Conservation (phyloP, 768 basidiomycete genomes). For the Gloeopeniophorella convolvens region DNA sequence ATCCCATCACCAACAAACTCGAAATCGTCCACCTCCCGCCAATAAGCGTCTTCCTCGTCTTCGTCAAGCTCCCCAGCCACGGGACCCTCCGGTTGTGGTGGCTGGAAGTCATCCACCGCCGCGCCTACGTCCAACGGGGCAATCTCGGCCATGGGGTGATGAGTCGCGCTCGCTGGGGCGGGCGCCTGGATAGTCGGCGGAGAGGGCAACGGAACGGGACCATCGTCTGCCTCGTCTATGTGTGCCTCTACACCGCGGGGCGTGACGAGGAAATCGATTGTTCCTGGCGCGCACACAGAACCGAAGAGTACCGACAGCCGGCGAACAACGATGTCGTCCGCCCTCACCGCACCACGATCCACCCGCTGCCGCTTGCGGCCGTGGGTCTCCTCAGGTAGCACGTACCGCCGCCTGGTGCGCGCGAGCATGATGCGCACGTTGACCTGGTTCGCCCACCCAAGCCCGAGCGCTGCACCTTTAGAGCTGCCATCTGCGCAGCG, state of each 20-base stretch:
- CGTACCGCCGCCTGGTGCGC: conserved; percentile 63
- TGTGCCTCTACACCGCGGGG: conserved; percentile 42
- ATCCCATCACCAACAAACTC: neutral
- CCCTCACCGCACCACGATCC: conserved; percentile 24
- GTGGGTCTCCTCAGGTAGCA: conserved; percentile 38
- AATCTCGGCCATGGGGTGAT: conserved; percentile 10
- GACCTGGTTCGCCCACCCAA: conserved; percentile 92
- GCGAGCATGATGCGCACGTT: conserved; percentile 80
- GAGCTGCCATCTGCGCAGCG: conserved; percentile 52
- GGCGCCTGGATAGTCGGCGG: neutral
- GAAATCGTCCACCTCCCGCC: conserved; percentile 18
- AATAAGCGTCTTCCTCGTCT: conserved; percentile 18
- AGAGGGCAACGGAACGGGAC: neutral
- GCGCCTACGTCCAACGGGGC: conserved; percentile 16
- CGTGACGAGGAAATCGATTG: conserved; percentile 73
- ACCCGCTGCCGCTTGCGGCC: conserved; percentile 27
- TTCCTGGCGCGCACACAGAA: conserved; percentile 47
- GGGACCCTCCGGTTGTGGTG: neutral
- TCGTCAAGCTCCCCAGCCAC: conserved; percentile 7
- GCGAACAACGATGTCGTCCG: conserved; percentile 50
- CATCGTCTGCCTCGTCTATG: neutral
- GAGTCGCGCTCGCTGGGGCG: neutral
- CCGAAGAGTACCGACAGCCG: conserved; percentile 76
- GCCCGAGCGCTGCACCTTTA: conserved; percentile 81
- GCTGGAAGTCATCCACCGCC: conserved; percentile 8